Percentiles rank a stretch among this genome's conserved stretches.
Conservation (phyloP, 139 green algal species). For the Ettlia oleoabundans region DNA sequence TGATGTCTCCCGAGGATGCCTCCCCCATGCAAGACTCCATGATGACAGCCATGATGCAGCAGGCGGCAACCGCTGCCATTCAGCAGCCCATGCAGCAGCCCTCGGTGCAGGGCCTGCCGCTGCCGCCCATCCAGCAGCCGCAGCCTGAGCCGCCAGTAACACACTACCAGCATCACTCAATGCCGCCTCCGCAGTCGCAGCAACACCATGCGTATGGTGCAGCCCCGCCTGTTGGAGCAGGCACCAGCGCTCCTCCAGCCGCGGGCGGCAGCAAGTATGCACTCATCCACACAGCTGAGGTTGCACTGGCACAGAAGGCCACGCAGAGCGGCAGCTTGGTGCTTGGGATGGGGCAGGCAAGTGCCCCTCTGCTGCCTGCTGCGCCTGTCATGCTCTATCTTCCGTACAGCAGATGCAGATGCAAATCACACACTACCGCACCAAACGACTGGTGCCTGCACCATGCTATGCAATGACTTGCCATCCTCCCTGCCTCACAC, state of each 20-base stretch:
- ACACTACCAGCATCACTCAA: not conserved
- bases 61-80: not conserved
- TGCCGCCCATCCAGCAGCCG: slow-evolving; percentile 20
- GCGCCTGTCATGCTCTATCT: not conserved
- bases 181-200: not conserved
- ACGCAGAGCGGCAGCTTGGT: not conserved
- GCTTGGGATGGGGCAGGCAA: slow-evolving; percentile 8
- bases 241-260: not conserved
- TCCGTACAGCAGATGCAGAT: too few species aligned
- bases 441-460: too few species aligned
- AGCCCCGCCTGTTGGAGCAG: not conserved
- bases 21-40: not conserved
- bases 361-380: not conserved
- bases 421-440: too few species aligned
- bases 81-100: not conserved
- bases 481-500: too few species aligned
- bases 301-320: slow-evolving; percentile 9
- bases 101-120: slow-evolving; percentile 13
- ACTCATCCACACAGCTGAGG: not conserved
- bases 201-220: not conserved
- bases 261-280: not conserved
- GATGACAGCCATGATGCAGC: not conserved
- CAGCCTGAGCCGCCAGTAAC: not conserved
- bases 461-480: too few species aligned
- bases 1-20: not conserved